Conservation (phyloP, 805 yeast genomes). For the Kuraishia capsulata region DNA sequence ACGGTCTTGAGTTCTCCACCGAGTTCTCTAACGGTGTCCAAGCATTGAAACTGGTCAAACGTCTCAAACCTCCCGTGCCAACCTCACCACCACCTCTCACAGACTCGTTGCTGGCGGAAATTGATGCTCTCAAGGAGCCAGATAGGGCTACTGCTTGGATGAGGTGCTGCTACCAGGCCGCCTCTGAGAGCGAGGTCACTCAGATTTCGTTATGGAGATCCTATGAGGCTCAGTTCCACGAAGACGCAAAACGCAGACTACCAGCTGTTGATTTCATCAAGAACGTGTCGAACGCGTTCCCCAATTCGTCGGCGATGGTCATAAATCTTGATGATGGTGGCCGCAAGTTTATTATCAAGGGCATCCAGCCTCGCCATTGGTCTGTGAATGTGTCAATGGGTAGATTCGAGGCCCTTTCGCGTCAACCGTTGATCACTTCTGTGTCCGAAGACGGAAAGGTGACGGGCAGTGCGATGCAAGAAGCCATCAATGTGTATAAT, state of each 20-base stretch:
- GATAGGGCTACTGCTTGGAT: slow-evolving; percentile 91
- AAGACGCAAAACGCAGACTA: slow-evolving; percentile 49
- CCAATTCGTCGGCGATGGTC: slow-evolving; percentile 89
- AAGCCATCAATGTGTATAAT: slow-evolving; percentile 19
- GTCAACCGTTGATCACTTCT: slow-evolving; percentile 6
- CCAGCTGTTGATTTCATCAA: slow-evolving; percentile 97
- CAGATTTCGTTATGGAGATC: slow-evolving; percentile 95
- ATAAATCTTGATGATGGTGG: slow-evolving; percentile 54
- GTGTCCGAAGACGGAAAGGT: slow-evolving; percentile 5
- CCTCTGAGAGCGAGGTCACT: slow-evolving; percentile 74
- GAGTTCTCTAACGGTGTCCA: slow-evolving; percentile 26
- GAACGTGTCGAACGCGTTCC: slow-evolving; percentile 84
- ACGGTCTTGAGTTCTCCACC: slow-evolving; percentile 29
- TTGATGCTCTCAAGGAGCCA: slow-evolving; percentile 71
- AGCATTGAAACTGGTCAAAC: slow-evolving; percentile 32
- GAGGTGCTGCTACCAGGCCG: slow-evolving; percentile 81
- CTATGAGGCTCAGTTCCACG: slow-evolving; percentile 77
- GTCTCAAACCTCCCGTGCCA: slow-evolving; percentile 61
- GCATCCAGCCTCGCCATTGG: slow-evolving; percentile 76
- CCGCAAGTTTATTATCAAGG: slow-evolving; percentile 84
- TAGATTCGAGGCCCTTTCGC: slow-evolving; percentile 26
- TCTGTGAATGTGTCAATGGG: slow-evolving; percentile 42
- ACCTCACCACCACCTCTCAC: slow-evolving; percentile 52
- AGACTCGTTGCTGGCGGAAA: slow-evolving; percentile 43
- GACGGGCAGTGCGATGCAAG: slow-evolving; percentile 16